These are phyloP conservation scores for Diaporthe aspalathi DNA, from an alignment of 2,329 filamentous ascomycete species.

Conservation along the genomic window DNA sequence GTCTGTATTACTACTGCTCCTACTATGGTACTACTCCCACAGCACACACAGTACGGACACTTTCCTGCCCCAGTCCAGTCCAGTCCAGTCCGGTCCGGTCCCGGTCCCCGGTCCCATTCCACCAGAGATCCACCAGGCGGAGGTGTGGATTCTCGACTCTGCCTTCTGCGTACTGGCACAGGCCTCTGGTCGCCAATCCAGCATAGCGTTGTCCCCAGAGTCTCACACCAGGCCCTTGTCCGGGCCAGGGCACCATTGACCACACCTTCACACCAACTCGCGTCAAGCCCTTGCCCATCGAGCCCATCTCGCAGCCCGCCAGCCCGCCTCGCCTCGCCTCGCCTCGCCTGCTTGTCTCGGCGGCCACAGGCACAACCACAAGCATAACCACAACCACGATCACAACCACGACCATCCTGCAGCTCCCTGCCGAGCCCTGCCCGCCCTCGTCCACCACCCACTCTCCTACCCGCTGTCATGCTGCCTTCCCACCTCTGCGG, in stretches of 20 bases:
- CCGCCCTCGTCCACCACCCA: not conserved
- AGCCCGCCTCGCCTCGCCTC: too few relatives aligned
- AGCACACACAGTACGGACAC: not conserved
- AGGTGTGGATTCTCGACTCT: constrained; percentile 21
- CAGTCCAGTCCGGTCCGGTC: not conserved
- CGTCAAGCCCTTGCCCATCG: not conserved
- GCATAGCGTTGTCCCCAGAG: constrained; percentile 34
- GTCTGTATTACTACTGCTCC: not conserved
- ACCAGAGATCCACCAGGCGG: constrained; percentile 20
- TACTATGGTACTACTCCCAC: too few relatives aligned
- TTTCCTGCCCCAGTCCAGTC: not conserved
- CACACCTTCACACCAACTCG: constrained; percentile 26
- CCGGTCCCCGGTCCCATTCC: constrained; percentile 7
- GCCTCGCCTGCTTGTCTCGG: constrained; percentile 4
- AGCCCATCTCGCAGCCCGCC: not conserved
- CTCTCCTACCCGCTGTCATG: too few relatives aligned
- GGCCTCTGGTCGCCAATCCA: constrained; percentile 26
- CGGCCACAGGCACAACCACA: not conserved
- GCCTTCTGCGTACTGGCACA: not conserved
- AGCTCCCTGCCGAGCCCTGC: not conserved
- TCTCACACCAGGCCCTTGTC: constrained; percentile 33
- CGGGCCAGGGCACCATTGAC: constrained; percentile 36
- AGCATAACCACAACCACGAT: too few relatives aligned
- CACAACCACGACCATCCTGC: not conserved
- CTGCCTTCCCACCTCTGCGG: not conserved